These are phyloP conservation scores for Didymella pinodella DNA, from an alignment of 2,329 filamentous ascomycete genomes.

Conservation along the genomic window DNA sequence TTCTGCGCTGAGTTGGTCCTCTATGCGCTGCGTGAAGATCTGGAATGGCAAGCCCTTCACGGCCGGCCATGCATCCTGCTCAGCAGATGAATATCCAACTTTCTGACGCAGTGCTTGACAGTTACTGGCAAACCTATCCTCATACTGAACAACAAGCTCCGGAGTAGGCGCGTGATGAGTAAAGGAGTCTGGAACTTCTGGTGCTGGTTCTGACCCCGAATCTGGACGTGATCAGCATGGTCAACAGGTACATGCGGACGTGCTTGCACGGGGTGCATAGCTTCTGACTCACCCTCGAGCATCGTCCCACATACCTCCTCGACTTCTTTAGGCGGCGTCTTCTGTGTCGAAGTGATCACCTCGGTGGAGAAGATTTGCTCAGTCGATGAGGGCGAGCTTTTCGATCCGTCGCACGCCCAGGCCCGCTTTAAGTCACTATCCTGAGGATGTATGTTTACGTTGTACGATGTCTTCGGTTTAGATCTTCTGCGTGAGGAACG, in stretches of 20 bases:
- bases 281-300: background rate
- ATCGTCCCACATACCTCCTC: background rate
- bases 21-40: constrained; percentile 29
- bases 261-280: background rate
- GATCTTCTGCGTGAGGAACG: constrained; percentile 36
- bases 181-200: background rate
- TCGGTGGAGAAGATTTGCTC: constrained; percentile 1
- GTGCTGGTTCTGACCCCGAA: background rate
- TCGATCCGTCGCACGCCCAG: constrained; percentile 9
- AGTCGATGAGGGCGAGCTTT: constrained; percentile 9
- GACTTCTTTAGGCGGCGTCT: background rate
- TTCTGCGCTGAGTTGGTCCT: constrained; percentile 30
- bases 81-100: background rate
- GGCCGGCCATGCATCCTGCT: constrained; percentile 19
- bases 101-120: background rate
- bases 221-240: background rate
- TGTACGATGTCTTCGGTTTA: constrained; percentile 32
- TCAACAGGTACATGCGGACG: background rate
- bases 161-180: background rate
- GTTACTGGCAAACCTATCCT: background rate
- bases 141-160: background rate
- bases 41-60: constrained; percentile 24
- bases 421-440: constrained; percentile 30
- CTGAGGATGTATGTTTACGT: constrained; percentile 42
- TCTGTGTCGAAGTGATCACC: too few relatives aligned